A percentile compares a stretch with the other conserved stretches of the same genome.
Conservation (phyloP, 1,284 basidiomycete genomes). For the Ustilago hordei region DNA sequence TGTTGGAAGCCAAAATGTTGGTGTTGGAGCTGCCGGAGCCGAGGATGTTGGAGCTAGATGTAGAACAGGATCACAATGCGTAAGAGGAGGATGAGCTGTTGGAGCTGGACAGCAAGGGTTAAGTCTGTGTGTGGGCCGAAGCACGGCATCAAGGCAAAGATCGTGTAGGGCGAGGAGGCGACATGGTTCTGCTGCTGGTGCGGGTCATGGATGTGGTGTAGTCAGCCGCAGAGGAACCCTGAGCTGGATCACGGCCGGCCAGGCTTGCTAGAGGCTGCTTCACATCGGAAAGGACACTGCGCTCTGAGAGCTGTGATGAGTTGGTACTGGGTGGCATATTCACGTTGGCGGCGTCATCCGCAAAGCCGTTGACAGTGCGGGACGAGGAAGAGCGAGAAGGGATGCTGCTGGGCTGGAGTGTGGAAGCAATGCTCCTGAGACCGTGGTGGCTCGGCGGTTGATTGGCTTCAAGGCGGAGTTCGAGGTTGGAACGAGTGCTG, state of each 20-base stretch:
- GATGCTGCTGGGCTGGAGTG: not conserved
- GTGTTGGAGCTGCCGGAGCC: constrained; percentile 37
- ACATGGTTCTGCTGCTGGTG: constrained; percentile 38
- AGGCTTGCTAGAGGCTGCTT: constrained; percentile 4
- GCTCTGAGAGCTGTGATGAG: constrained; percentile 11
- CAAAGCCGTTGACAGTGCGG: not conserved
- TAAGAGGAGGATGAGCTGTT: constrained; percentile 34
- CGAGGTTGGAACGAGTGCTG: constrained; percentile 16
- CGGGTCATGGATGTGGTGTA: constrained; percentile 15
- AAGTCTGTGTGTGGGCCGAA: constrained; percentile 38
- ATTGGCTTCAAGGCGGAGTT: constrained; percentile 1
- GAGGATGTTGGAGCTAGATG: constrained; percentile 37
- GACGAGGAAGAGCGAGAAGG: constrained; percentile 14
- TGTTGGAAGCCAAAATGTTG: constrained; percentile 43
- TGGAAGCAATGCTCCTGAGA: constrained; percentile 7
- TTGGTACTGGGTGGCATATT: not conserved
- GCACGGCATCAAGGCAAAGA: constrained; percentile 38
- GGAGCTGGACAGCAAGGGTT: constrained; percentile 34
- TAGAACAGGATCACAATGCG: constrained; percentile 35
- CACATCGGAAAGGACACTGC: not conserved
- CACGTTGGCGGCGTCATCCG: constrained; percentile 1
- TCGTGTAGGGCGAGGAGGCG: constrained; percentile 43
- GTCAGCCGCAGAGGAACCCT: constrained; percentile 7
- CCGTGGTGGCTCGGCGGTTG: not conserved
- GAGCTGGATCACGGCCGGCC: constrained; percentile 18